Evolutionary conservation across 345 rosid species (phyloP), one percentile per base, ranked within the genome.

Genomic region (Citrus mangshanensis): DNA sequence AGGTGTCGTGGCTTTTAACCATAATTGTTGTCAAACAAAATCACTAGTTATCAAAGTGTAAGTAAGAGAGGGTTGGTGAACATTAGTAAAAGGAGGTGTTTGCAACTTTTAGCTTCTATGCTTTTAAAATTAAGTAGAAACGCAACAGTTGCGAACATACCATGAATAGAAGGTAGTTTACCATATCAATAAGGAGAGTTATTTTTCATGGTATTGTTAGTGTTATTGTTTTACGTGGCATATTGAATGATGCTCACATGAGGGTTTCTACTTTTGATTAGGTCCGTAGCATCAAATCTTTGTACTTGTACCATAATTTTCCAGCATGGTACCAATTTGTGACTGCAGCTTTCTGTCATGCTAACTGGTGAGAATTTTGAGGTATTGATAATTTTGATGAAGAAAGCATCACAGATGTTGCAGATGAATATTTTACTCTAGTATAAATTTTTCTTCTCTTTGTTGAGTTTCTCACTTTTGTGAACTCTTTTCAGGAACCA

Each of bases 281-380:
- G 98, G 91, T 93, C 68, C 85, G 72, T 4, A 77, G 79, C 63
- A 83, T 95, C 78, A 89, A 89, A 82, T 87, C 90, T 79, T 77
- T 95, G 71, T 93, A 95, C 74, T 77, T 95, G 83, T 95, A 89
- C 78, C 99, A 93, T 82, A 90, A 79, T 79, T 60, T 88, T 85
- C 98, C 98, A 13, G 86, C 85, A 54, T 95, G 98, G 97, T 91
- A 90, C 87, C 98, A 93, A 88, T 95, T 95, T 81, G 86, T 95
- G 78, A 93, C 98, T 4, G 91, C 98, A 72, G 91, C 97, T 2
- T 93, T 95, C 82, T 95, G 98, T 74, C 99, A 95, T 82, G 96
- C 97, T 75, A 88, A 89, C 83, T 95, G 99, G 98, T 93, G 85
- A 90, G 96, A 63, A 75, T 77, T 46, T 46, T 75, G 72, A 61